Base-by-base conservation (phyloP, 2,329 filamentous ascomycete genomes). In the Claviceps fusiformis region DNA sequence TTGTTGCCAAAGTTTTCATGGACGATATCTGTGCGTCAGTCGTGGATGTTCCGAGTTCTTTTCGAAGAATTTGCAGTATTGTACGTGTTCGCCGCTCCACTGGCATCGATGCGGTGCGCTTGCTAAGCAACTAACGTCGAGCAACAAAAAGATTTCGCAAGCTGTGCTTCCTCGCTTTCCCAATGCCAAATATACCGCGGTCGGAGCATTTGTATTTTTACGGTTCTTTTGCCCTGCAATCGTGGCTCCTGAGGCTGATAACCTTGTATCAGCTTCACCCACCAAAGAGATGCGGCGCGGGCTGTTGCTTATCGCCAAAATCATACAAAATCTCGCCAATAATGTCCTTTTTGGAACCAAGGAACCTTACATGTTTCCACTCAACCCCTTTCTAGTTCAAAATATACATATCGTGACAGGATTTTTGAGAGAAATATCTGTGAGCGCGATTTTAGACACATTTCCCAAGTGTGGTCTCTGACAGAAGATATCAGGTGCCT, bases 221-320 rank as follows among this genome's bases (percentile, higher is more conserved):
- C 78, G 83, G 9, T 87, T 87, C 70, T 87, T 87, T 64, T 87
- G 83, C 59, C 84, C 83, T 8, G 83, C 83, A 31, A 87, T 87
- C 54, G 83, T 87, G 17, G 82, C 84, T 1, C 83, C 83, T 0
- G 83, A 87, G 63, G 78, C 76, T 1, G 84, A 86, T 62, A 82
- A 82, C 2, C 71, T 87, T n/a, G 80, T 86, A 19, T 70, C 75
- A 17, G 73, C 72, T 1, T 63, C 79, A 3, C 83, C 82, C 6
- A 82, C 82, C 1, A 86, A 85, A 64, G 82, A 85, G 61, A 84
- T 86, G 79, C 76, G 84, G 19, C 76, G 83, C 54, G 83, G 83
- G 4, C 72, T 87, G 6, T 73, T 87, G 35, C 73, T 87, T 37
- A 86, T 87, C 60, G 83, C 84, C 52, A 87, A 87, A 63, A 79